Evolutionary conservation across 495 filamentous ascomycete species (phyloP).

Genomic region (Darksidea phi): DNA sequence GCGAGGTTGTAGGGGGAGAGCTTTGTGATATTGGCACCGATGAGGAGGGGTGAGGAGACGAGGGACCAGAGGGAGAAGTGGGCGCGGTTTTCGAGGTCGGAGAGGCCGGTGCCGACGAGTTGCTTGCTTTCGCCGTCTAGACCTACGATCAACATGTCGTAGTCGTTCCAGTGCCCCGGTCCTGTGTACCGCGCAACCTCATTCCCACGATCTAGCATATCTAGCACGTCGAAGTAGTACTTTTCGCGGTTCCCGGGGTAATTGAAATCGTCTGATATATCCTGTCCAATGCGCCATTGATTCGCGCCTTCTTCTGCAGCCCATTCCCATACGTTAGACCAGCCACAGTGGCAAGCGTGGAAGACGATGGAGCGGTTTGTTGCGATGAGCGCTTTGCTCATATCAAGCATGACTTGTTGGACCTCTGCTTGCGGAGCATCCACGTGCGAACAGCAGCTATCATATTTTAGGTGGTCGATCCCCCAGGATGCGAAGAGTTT

Average conservation of each 20-base stretch:
- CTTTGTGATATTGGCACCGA: slow-evolving; percentile 18
- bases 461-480: slow-evolving; percentile 31
- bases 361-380: slow-evolving; percentile 25
- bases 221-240: slow-evolving; percentile 32
- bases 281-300: slow-evolving; percentile 32
- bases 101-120: slow-evolving; percentile 23
- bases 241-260: slow-evolving; percentile 30
- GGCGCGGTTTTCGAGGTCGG: slow-evolving; percentile 23
- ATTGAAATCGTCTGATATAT: slow-evolving; percentile 32
- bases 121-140: slow-evolving; percentile 30
- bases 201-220: slow-evolving; percentile 30
- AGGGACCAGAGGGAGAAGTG: slow-evolving; percentile 25
- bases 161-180: slow-evolving; percentile 31
- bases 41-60: slow-evolving; percentile 21
- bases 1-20: slow-evolving; percentile 19
- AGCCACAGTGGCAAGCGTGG: slow-evolving; percentile 31
- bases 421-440: slow-evolving; percentile 21
- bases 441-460: slow-evolving; percentile 26
- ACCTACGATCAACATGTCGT: slow-evolving; percentile 31
- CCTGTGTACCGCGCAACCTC: slow-evolving; percentile 20
- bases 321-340: slow-evolving; percentile 26
- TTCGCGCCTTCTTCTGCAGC: slow-evolving; percentile 26
- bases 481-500: slow-evolving; percentile 30
- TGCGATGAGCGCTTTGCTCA: slow-evolving; percentile 21
- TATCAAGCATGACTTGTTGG: slow-evolving; percentile 29